Evolutionary conservation across 257 asterid species (phyloP).

Genomic region (Eustoma russellianum): DNA sequence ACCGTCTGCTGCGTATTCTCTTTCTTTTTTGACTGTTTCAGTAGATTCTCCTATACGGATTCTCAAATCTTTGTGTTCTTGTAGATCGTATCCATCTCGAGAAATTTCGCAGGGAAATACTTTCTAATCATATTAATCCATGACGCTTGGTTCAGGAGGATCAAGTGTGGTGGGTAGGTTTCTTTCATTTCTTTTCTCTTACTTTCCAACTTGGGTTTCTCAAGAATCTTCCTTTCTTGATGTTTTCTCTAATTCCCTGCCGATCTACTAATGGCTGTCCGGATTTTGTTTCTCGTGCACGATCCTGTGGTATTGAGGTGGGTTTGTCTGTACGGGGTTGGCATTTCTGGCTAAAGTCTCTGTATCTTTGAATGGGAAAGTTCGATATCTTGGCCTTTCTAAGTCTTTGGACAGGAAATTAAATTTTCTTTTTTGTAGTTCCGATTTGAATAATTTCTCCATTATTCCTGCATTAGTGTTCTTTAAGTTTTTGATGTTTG

Average conservation of each 20-base stretch:
- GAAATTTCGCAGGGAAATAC: slow-evolving; percentile 8
- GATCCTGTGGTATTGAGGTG: background rate
- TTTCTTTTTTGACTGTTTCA: background rate
- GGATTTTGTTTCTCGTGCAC: background rate
- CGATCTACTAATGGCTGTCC: slow-evolving; percentile 1
- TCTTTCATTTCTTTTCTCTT: background rate
- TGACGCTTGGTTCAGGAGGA: slow-evolving; percentile 84
- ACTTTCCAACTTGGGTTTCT: background rate
- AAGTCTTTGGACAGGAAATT: too few relatives aligned
- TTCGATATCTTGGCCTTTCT: too few relatives aligned
- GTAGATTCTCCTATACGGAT: slow-evolving; percentile 10
- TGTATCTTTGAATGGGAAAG: too few relatives aligned
- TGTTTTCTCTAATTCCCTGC: too few relatives aligned
- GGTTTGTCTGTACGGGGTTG: too few relatives aligned
- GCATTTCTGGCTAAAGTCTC: too few relatives aligned
- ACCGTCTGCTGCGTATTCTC: background rate
- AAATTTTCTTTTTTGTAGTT: background rate
- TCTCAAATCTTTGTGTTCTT: slow-evolving; percentile 5
- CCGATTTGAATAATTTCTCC: too few relatives aligned
- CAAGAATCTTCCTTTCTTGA: background rate
- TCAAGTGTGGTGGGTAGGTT: slow-evolving; percentile 72
- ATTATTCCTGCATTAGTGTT: background rate
- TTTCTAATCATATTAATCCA: slow-evolving; percentile 12
- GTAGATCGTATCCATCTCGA: slow-evolving; percentile 17
- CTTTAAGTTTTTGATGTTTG: background rate